phyloP scores from a whole-genome alignment of 352 stramenopile genomes.

The Pythium guiyangense region DNA sequence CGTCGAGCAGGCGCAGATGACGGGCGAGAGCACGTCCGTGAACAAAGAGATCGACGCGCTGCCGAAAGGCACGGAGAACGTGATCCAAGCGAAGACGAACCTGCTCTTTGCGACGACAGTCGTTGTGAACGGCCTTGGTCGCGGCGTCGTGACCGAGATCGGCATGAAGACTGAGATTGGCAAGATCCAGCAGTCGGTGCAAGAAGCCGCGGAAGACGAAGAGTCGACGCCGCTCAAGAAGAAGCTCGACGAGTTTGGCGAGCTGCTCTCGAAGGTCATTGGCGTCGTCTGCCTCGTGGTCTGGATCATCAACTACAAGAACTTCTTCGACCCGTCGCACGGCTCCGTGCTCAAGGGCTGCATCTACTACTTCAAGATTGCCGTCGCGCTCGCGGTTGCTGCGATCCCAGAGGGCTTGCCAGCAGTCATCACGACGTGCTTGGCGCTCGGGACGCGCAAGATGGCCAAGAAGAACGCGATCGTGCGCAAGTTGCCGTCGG shows the following conservation, averaged over 20 bases:
- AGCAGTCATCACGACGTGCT: slow-evolving; percentile 97
- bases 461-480: slow-evolving; percentile 99
- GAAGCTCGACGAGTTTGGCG: slow-evolving; percentile 98
- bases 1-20: slow-evolving; percentile 96
- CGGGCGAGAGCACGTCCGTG: slow-evolving; percentile 93
- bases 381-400: slow-evolving; percentile 97
- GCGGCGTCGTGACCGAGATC: slow-evolving; percentile 93
- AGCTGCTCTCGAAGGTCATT: slow-evolving; percentile 96
- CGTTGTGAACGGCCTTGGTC: slow-evolving; percentile 93
- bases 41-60: slow-evolving; percentile 89
- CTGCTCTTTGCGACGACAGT: slow-evolving; percentile 98
- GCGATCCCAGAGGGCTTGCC: slow-evolving; percentile 98
- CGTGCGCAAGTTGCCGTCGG: slow-evolving; percentile 96
- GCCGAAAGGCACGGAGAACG: slow-evolving; percentile 55
- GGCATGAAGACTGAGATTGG: slow-evolving; percentile 99
- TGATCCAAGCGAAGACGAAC: slow-evolving; percentile 92
- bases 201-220: slow-evolving; percentile 90
- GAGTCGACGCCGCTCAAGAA: slow-evolving; percentile 96
- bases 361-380: slow-evolving; percentile 99
- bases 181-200: slow-evolving; percentile 94
- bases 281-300: slow-evolving; percentile 96
- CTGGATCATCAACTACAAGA: slow-evolving; percentile 97
- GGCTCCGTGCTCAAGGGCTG: slow-evolving; percentile 92
- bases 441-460: slow-evolving; percentile 92
- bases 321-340: slow-evolving; percentile 91